phyloP scores from a whole-genome alignment of 257 asterid genomes.

The Plantago major region DNA sequence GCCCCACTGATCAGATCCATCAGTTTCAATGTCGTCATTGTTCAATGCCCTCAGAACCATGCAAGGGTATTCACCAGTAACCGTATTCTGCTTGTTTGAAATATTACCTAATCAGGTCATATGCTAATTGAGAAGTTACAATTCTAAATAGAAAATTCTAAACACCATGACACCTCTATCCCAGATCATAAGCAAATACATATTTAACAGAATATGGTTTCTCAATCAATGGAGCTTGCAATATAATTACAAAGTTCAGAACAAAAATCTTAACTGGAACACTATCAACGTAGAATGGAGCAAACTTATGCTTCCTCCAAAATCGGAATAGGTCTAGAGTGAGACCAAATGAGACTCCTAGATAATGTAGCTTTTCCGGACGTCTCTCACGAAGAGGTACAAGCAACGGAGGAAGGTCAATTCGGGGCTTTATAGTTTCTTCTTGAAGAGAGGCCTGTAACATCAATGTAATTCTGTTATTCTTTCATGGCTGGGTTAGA shows the following conservation, averaged over 20 bases:
- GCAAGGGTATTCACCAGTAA: constrained; percentile 91
- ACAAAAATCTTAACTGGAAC: constrained; percentile 26
- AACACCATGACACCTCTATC: too few relatives aligned
- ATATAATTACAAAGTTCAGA: neutral
- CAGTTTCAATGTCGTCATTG: constrained; percentile 65
- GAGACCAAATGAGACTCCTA: constrained; percentile 93
- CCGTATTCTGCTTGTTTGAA: constrained; percentile 33
- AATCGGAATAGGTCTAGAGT: constrained; percentile 84
- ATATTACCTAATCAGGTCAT: neutral
- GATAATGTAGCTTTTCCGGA: constrained; percentile 87
- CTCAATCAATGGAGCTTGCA: too few relatives aligned
- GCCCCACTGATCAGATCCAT: constrained; percentile 55
- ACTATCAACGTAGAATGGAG: constrained; percentile 77
- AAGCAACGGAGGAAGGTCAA: constrained; percentile 80
- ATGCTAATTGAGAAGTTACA: neutral
- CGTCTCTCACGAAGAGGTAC: constrained; percentile 73
- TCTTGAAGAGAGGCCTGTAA: constrained; percentile 56
- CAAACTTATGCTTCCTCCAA: constrained; percentile 89
- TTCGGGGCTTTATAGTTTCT: constrained; percentile 74
- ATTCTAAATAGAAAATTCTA: neutral
- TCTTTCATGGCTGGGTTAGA: neutral
- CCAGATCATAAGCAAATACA: neutral
- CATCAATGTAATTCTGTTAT: neutral
- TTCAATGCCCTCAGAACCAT: constrained; percentile 80
- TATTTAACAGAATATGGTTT: neutral